Evolutionary conservation across 2,329 filamentous ascomycete genomes (phyloP).

Genomic region (Aphanoascus verrucosus): DNA sequence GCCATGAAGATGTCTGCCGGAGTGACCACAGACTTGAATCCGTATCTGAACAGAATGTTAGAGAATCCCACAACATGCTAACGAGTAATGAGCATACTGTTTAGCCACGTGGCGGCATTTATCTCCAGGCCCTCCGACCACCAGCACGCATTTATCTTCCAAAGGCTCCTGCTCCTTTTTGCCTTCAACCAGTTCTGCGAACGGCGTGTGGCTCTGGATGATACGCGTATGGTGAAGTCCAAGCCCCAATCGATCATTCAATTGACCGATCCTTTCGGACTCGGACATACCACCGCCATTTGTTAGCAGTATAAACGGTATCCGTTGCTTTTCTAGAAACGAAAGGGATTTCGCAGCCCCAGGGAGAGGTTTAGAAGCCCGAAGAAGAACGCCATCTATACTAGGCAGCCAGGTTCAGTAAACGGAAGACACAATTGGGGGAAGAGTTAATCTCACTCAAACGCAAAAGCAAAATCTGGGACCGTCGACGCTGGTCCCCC

Average conservation of each 20-base stretch:
- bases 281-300: conserved; percentile 89
- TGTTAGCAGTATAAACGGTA: conserved; percentile 89
- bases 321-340: conserved; percentile 60
- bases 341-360: conserved; percentile 63
- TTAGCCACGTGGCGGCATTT: conserved; percentile 64
- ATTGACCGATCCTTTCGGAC: conserved; percentile 57
- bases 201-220: conserved; percentile 85
- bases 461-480: conserved; percentile 37
- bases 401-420: conserved; percentile 29
- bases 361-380: conserved; percentile 66
- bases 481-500: neutral
- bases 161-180: conserved; percentile 44
- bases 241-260: conserved; percentile 56
- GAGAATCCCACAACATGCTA: neutral
- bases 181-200: conserved; percentile 57
- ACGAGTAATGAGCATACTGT: conserved; percentile 34
- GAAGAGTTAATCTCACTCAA: conserved; percentile 31
- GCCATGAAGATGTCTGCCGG: conserved; percentile 71
- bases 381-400: conserved; percentile 92
- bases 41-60: conserved; percentile 41
- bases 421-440: neutral
- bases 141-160: conserved; percentile 57
- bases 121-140: conserved; percentile 59
- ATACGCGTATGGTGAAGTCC: conserved; percentile 58
- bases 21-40: conserved; percentile 72